Base-by-base conservation (phyloP, 495 filamentous ascomycete genomes). In the Neurospora sp. region DNA sequence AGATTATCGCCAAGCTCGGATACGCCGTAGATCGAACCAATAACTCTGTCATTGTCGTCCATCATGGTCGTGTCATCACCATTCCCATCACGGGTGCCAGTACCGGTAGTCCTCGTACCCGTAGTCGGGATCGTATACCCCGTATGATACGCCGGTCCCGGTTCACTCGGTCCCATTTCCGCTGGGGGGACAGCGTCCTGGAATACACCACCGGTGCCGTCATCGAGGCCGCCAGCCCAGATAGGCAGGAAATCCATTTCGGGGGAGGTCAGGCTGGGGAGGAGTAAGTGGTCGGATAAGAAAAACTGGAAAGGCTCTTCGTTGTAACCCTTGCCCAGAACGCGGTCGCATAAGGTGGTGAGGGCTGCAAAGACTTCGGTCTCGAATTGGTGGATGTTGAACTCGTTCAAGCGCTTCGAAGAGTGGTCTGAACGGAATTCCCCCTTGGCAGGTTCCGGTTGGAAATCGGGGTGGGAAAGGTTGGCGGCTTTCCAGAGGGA, bases 211-310 rank as follows among this genome's bases (percentile, higher is more conserved):
- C 84, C 84, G 4, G 82, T 81, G 5, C 80, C 84, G 54, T 86
- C 84, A 38, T 85, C 81, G 12, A 83, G 75, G 12, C 84, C 84
- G n/a, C 79, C 83, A 18, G 83, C 84, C 84, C 84, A 86, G 4
- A 85, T 80, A 4, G 84, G 84, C 7, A 86, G 78, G 70, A 80
- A 85, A 14, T 80, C 75, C 23, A 84, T 75, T 77, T 85, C 84
- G 8, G 79, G 75, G n/a, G 82, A 77, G 20, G 77, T 75, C 10
- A 85, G 75, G 3, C 54, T 69, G 3, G 84, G 76, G 8, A 81
- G 42, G 0, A 84, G 69, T 18, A 66, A 66, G 69, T 84, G 81
- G 18, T 78, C 75, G 0, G 81, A 78, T 0, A 83, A 74, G 12
- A 77, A 77, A 39, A 76, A 77, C n/a, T 73, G 70, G 20, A 80